phyloP scores from a whole-genome alignment of 306 rosid species.

The Canavalia gladiata region DNA sequence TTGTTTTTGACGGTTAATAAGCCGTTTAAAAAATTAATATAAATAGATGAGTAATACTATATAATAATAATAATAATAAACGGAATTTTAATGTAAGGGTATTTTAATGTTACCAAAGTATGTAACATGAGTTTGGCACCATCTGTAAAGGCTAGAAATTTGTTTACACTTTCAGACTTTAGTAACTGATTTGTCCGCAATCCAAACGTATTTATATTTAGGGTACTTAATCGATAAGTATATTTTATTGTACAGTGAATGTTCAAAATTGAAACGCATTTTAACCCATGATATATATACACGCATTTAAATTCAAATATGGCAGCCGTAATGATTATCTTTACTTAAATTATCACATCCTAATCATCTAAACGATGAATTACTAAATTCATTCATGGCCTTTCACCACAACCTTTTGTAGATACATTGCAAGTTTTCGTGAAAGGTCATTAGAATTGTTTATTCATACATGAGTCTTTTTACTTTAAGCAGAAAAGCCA shows the following conservation, averaged over 20 bases:
- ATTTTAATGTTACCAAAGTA: too few relatives aligned
- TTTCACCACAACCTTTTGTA: not conserved
- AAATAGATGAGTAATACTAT: too few relatives aligned
- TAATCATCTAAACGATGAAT: not conserved
- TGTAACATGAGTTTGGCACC: too few relatives aligned
- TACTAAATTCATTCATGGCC: constrained; percentile 5
- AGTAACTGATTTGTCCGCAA: too few relatives aligned
- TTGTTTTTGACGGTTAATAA: too few relatives aligned
- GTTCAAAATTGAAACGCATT: not conserved
- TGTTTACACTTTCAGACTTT: too few relatives aligned
- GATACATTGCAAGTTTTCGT: not conserved
- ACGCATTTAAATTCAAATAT: too few relatives aligned
- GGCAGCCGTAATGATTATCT: not conserved
- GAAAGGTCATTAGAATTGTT: constrained; percentile 20
- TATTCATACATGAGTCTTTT: not conserved
- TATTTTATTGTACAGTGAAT: not conserved
- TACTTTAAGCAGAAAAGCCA: not conserved
- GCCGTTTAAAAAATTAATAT: too few relatives aligned
- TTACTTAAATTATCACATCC: not conserved
- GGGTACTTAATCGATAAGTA: not conserved
- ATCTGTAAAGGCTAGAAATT: too few relatives aligned
- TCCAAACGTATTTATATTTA: too few relatives aligned
- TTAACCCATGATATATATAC: not conserved
- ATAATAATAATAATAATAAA: too few relatives aligned
- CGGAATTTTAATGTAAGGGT: too few relatives aligned